Evolutionary conservation across 2,329 filamentous ascomycete species (phyloP).

Genomic region (Sarocladium oryzae): DNA sequence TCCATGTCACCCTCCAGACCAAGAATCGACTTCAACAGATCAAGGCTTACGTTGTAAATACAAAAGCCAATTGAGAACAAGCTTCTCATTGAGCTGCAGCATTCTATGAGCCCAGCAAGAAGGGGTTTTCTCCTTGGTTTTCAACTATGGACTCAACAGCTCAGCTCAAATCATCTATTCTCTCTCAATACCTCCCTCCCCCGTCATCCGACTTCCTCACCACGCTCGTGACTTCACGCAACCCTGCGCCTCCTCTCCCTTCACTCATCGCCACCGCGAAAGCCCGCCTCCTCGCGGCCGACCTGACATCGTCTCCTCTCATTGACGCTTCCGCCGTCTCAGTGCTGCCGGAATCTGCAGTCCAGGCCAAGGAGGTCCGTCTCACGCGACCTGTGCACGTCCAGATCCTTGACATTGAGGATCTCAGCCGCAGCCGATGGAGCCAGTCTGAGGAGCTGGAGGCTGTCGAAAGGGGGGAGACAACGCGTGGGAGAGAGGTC

Average conservation of each 20-base stretch:
- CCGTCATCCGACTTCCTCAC: slow-evolving; percentile 55
- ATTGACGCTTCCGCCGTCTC: slow-evolving; percentile 34
- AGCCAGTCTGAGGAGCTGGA: slow-evolving; percentile 81
- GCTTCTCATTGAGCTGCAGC: no score
- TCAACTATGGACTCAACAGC: slow-evolving; percentile 20
- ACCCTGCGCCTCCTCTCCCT: slow-evolving; percentile 54
- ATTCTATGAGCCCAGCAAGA: no score
- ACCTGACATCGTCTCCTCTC: slow-evolving; percentile 54
- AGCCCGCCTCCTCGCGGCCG: slow-evolving; percentile 70
- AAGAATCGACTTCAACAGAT: no score
- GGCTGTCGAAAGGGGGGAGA: slow-evolving; percentile 65
- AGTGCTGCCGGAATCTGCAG: slow-evolving; percentile 37
- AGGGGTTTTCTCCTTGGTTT: no score
- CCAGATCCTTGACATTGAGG: slow-evolving; percentile 81
- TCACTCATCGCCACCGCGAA: slow-evolving; percentile 73
- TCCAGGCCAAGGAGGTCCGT: slow-evolving; percentile 42
- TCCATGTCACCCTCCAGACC: no score
- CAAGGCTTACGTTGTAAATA: no score
- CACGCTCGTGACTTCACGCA: slow-evolving; percentile 51
- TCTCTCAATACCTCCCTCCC: slow-evolving; percentile 47
- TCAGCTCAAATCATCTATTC: slow-evolving; percentile 47
- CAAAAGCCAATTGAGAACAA: no score
- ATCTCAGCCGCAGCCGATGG: slow-evolving; percentile 74
- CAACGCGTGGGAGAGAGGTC: slow-evolving; percentile 70
- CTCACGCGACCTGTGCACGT: slow-evolving; percentile 61